A percentile compares a stretch with the other conserved stretches of the same genome.
Conservation (phyloP, 805 yeast species). For the Starmerella vitae region DNA sequence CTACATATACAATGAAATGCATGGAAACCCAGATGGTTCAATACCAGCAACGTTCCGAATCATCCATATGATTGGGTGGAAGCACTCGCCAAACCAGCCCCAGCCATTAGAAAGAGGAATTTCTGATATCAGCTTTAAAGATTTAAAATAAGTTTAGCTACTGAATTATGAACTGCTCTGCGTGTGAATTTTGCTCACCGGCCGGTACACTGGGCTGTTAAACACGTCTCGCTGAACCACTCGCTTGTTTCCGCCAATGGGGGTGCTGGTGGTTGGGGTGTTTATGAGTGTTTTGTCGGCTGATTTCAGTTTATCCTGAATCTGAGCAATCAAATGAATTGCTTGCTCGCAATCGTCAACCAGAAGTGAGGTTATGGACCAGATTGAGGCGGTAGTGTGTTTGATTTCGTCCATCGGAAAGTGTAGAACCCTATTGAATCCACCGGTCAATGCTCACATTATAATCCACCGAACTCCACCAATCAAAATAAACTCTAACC, state of each 20-base stretch:
- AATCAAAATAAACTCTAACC: no score
- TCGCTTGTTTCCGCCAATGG: background rate
- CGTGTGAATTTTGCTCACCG: background rate
- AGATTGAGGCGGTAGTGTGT: conserved; percentile 6
- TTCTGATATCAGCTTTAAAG: conserved; percentile 55
- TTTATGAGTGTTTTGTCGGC: background rate
- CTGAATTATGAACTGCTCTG: background rate
- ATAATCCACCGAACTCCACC: no score
- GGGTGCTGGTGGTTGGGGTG: background rate
- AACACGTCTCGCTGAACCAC: background rate
- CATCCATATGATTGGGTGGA: conserved; percentile 83
- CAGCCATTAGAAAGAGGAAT: conserved; percentile 61
- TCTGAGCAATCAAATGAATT: background rate
- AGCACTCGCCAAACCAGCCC: conserved; percentile 54
- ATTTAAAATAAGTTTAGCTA: conserved; percentile 26
- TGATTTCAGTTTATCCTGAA: background rate
- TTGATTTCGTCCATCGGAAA: background rate
- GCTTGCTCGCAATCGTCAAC: conserved; percentile 13
- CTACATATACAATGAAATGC: conserved; percentile 56
- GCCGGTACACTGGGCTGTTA: background rate
- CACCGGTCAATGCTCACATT: no score
- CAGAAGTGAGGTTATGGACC: conserved; percentile 9
- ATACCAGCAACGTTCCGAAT: conserved; percentile 73
- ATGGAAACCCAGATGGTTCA: conserved; percentile 47
- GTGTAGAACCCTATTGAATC: background rate